Conservation (phyloP, 305 asterid genomes). For the Euphrasia arctica region DNA sequence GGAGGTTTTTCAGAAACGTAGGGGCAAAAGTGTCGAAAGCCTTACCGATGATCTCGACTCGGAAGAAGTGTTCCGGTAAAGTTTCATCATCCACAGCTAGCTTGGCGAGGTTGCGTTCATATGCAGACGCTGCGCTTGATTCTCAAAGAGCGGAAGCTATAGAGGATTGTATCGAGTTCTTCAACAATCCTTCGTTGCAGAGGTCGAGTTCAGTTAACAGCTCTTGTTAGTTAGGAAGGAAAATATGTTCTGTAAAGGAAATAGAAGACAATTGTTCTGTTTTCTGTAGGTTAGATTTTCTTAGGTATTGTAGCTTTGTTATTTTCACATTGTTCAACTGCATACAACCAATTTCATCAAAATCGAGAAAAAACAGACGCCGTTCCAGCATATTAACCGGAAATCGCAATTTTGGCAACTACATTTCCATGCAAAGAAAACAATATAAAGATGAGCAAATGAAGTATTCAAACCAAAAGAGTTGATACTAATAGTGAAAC, state of each 20-base stretch:
- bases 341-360: too few relatives aligned
- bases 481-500: too few relatives aligned
- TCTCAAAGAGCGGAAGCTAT: constrained; percentile 90
- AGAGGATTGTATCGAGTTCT: constrained; percentile 91
- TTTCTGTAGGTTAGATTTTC: too few relatives aligned
- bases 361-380: too few relatives aligned
- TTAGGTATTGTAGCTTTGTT: too few relatives aligned
- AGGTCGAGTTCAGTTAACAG: constrained; percentile 72
- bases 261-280: not conserved
- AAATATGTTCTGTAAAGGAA: constrained; percentile 19
- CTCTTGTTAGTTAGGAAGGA: constrained; percentile 37
- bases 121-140: constrained; percentile 62
- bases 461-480: too few relatives aligned
- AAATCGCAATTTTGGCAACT: too few relatives aligned
- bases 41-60: constrained; percentile 29
- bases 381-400: too few relatives aligned
- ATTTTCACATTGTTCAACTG: too few relatives aligned
- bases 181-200: constrained; percentile 67
- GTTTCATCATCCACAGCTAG: not conserved
- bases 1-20: constrained; percentile 33
- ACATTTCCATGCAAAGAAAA: too few relatives aligned
- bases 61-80: constrained; percentile 43
- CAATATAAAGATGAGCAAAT: too few relatives aligned
- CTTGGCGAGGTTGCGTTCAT: constrained; percentile 44
- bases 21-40: constrained; percentile 41